A percentile compares a stretch with the other conserved stretches of the same genome.
Evolutionary conservation across 2,329 filamentous ascomycete genomes (phyloP).

Genomic region (Fusarium sp.): DNA sequence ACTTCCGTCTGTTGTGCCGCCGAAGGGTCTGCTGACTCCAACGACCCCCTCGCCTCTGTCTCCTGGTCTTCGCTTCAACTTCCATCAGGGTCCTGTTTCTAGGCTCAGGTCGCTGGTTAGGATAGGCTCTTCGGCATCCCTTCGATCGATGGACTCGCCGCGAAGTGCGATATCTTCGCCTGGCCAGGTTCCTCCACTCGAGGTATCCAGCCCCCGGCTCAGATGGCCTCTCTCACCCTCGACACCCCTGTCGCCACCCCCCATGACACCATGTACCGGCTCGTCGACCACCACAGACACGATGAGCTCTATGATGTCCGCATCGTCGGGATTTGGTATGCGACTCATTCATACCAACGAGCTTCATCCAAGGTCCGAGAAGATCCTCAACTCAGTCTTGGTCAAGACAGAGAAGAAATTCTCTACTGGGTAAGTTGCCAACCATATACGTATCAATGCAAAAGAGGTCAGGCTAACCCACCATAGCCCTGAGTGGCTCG

Average conservation of each 20-base stretch:
- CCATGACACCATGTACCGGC: slow-evolving; percentile 63
- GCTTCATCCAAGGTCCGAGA: slow-evolving; percentile 62
- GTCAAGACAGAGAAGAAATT: slow-evolving; percentile 65
- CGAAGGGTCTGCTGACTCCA: slow-evolving; percentile 42
- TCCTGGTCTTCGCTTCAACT: slow-evolving; percentile 52
- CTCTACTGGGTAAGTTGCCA: slow-evolving; percentile 54
- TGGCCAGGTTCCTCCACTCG: slow-evolving; percentile 50
- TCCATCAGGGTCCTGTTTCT: slow-evolving; percentile 51
- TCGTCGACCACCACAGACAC: slow-evolving; percentile 54
- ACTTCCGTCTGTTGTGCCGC: slow-evolving; percentile 56
- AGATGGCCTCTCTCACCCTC: slow-evolving; percentile 55
- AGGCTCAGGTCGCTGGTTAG: slow-evolving; percentile 53
- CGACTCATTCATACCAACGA: slow-evolving; percentile 64
- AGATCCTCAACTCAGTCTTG: slow-evolving; percentile 62
- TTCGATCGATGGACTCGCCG: slow-evolving; percentile 44
- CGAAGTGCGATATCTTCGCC: slow-evolving; percentile 51
- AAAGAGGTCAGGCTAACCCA: slow-evolving; percentile 19
- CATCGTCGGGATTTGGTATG: slow-evolving; percentile 61
- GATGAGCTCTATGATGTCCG: slow-evolving; percentile 48
- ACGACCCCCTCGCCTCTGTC: slow-evolving; percentile 50
- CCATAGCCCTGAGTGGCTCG: slow-evolving; percentile 58
- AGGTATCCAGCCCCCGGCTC: slow-evolving; percentile 47
- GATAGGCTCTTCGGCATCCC: slow-evolving; percentile 43
- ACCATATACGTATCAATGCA: background rate
- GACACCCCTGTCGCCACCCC: slow-evolving; percentile 58